Evolutionary conservation across 306 rosid species (phyloP), one percentile per base, ranked within the genome.

Genomic region (Vigna mungo): DNA sequence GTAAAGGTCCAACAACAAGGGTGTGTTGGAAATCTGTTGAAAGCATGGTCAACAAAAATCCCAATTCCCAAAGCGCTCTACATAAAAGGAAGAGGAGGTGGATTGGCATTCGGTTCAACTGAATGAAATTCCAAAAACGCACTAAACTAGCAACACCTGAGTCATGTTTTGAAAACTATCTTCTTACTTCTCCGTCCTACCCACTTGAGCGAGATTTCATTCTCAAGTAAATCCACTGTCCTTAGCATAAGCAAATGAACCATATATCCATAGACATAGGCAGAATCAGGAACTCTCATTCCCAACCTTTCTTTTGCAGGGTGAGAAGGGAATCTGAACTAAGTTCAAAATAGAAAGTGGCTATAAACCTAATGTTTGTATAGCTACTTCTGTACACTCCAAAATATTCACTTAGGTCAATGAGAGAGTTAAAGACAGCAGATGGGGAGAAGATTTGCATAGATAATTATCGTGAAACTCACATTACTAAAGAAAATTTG

Each of bases 181-280:
- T 53, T 52, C 43, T 25, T 65, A 52, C 54, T 48, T 75, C 63
- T 76, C 72, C 41, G 56, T 72, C 9, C 78, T 27, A 75, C 25
- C 60, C 25, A 36, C 66, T 39, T 18, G 30, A 18, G 27, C 13
- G 44, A 66, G 27, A 75, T 43, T 53, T 65, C 71, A 75, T 43
- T 53, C 58, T 65, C 25, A 20, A 25, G 41, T 30, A 34, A 36
- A 25, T 67, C 32, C 48, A 51, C 74, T 34, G 66, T 17, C 78
- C 48, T 46, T 46, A 14, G 80, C 36, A 52, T 44, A 20, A 59
- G 41, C 5, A 39, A 72, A 58, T 36, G 52, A 81, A 74, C 83
- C 25, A 16, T 59, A 18, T n/a, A 67, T 21, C 36, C 30, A 16
- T 21, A 25, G 51, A 49, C 34, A n/a, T n/a, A 72, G 34, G 41